Evolutionary conservation across 176 grass and related monocot species (phyloP).

Genomic region (Aegilops speltoides): DNA sequence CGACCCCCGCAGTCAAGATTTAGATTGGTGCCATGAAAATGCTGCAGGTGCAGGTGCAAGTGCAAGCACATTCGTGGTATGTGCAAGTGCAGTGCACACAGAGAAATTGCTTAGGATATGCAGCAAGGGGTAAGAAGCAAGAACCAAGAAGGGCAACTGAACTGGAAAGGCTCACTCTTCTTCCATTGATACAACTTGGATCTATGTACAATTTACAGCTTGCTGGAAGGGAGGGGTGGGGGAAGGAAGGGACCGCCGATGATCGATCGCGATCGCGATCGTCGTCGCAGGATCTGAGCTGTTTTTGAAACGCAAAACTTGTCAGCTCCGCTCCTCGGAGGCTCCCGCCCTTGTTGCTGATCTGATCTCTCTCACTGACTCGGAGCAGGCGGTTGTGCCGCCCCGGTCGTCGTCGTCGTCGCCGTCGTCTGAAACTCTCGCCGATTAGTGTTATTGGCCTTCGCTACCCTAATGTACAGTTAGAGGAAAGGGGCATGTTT

Average conservation of each 20-base stretch:
- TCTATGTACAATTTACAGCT: conserved; percentile 66
- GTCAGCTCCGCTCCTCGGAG: conserved; percentile 20
- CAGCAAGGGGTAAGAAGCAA: background rate
- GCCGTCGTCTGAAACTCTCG: conserved; percentile 43
- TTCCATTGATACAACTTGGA: conserved; percentile 59
- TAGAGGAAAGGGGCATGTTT: conserved; percentile 41
- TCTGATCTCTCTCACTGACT: conserved; percentile 43
- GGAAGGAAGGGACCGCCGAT: conserved; percentile 19
- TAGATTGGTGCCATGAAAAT: conserved; percentile 34
- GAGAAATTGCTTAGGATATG: conserved; percentile 1
- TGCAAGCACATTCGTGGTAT: background rate
- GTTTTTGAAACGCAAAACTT: conserved; percentile 30
- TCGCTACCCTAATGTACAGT: conserved; percentile 65
- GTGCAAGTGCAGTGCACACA: conserved; percentile 3
- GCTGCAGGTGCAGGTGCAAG: conserved; percentile 16
- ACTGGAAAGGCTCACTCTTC: conserved; percentile 38
- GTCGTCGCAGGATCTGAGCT: conserved; percentile 20
- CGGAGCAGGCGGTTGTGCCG: conserved; percentile 45
- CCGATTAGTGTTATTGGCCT: conserved; percentile 57
- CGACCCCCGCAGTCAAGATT: conserved; percentile 42
- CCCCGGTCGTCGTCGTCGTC: conserved; percentile 46
- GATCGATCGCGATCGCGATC: background rate
- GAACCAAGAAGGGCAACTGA: background rate
- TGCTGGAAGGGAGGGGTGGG: conserved; percentile 20
- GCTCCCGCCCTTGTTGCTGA: conserved; percentile 41